A percentile compares a stretch with the other conserved stretches of the same genome.
phyloP scores from a whole-genome alignment of 257 asterid genomes.

The Solanum medicagineum region DNA sequence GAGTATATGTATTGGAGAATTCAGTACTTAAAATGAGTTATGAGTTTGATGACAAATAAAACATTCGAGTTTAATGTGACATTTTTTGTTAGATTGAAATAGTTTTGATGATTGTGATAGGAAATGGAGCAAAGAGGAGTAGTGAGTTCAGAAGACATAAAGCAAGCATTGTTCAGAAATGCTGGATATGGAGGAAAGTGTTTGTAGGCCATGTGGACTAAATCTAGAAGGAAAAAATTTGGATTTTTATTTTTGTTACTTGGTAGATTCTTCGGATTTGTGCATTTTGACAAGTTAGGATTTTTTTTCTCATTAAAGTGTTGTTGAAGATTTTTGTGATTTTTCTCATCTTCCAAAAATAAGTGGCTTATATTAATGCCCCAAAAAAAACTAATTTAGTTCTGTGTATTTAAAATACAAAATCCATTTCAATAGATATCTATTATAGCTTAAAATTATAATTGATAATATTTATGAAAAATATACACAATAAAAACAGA shows the following conservation, averaged over 20 bases:
- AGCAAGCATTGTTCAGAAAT: conserved; percentile 54
- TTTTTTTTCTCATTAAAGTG: neutral
- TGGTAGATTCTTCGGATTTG: conserved; percentile 1
- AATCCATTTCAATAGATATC: neutral
- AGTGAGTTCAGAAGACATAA: conserved; percentile 46
- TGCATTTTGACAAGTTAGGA: neutral
- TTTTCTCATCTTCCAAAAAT: conserved; percentile 1
- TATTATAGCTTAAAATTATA: neutral
- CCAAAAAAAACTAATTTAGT: neutral
- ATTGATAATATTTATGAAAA: too few relatives aligned
- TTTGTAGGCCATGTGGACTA: conserved; percentile 10
- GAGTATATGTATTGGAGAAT: neutral
- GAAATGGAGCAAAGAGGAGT: conserved; percentile 31
- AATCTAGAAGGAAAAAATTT: neutral
- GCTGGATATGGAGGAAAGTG: conserved; percentile 71
- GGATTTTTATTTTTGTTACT: neutral
- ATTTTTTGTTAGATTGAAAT: neutral
- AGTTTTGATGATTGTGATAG: conserved; percentile 15
- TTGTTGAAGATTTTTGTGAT: neutral
- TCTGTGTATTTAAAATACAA: neutral
- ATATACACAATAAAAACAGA: too few relatives aligned
- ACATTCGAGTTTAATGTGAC: neutral
- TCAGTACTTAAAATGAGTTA: neutral
- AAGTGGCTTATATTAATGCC: conserved; percentile 1
- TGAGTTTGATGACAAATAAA: neutral